Base-by-base conservation (phyloP, 352 stramenopile genomes). In the Blastocystis sp. region DNA sequence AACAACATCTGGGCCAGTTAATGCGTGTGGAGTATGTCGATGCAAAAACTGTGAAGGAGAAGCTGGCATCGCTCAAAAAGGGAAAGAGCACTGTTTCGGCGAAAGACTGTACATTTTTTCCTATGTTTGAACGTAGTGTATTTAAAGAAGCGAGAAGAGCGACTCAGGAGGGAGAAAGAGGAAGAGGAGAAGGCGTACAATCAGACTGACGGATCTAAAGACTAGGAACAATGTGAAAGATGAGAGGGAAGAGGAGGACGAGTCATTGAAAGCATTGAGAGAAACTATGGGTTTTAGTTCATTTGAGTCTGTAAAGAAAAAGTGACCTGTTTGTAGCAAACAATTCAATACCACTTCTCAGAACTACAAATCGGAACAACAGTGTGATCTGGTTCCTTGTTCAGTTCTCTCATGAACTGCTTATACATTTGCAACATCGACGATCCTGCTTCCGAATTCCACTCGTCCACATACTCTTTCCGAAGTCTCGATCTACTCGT, bases 1-100 rank as follows among this genome's bases (percentile, higher is more conserved):
- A 97, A 65, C 92, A 93, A 47, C 95, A 95, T 79, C 91, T 97
- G 8, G 95, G 95, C 9, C 96, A 93, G 76, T 96, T 94, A 53
- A 97, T 97, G 94, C 94, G 95, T 26, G 95, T 97, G 43, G 95
- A 98, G 82, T 69, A 85, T 24, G 37, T 47, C 5, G 50, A 65
- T 11, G 63, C 47, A n/a, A 70, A 8, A n/a, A 41, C 37, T 8
- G 68, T 89, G 13, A 76, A 91, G 24, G 30, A 90, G 55, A 91
- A 90, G 37, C 41, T 90, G 18, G 76, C 63, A 2, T 91, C 92
- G 93, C 5, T 95, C 93, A 75, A 94, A 93, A 7, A 93, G 95
- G 9, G 93, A 95, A 63, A 92, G 95, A 73, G 94, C 96, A 56
- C 96, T 96, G 90, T 95, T 92, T 87, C 91, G 94, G 16, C 90